phyloP scores from a whole-genome alignment of 495 filamentous ascomycete species.

The Daldinia caldariorum region DNA sequence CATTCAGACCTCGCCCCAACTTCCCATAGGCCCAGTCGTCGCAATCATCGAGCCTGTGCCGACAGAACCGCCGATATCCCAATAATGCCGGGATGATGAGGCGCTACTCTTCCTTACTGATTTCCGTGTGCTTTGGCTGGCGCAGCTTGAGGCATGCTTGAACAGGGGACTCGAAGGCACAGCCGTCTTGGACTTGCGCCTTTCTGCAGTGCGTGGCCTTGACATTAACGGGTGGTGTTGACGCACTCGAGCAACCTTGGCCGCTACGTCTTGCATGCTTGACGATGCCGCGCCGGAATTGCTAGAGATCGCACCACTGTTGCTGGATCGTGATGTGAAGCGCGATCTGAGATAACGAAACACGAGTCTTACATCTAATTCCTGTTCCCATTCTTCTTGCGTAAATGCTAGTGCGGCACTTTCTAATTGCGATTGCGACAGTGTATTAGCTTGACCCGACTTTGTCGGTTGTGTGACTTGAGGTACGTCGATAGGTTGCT shows the following conservation, averaged over 20 bases:
- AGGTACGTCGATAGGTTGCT: slow-evolving; percentile 47
- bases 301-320: slow-evolving; percentile 40
- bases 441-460: slow-evolving; percentile 31
- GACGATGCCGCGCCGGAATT: slow-evolving; percentile 58
- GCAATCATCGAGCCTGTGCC: slow-evolving; percentile 76
- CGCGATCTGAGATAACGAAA: slow-evolving; percentile 84
- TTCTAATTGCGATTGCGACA: slow-evolving; percentile 33
- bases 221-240: slow-evolving; percentile 86
- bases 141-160: slow-evolving; percentile 74
- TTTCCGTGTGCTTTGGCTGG: slow-evolving; percentile 79
- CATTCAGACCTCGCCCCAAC: slow-evolving; percentile 73
- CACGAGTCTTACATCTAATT: slow-evolving; percentile 85
- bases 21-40: slow-evolving; percentile 71
- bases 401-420: slow-evolving; percentile 50
- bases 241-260: slow-evolving; percentile 81
- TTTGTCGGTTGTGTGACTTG: slow-evolving; percentile 23
- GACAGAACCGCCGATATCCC: slow-evolving; percentile 84
- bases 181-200: slow-evolving; percentile 62
- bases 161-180: slow-evolving; percentile 57
- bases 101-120: slow-evolving; percentile 66
- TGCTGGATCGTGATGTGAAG: slow-evolving; percentile 62
- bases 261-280: slow-evolving; percentile 70
- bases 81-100: slow-evolving; percentile 73
- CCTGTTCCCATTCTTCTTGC: slow-evolving; percentile 87
- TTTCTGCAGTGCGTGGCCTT: slow-evolving; percentile 61